Conservation (phyloP, 495 filamentous ascomycete species). For the Clohesyomyces aquaticus region DNA sequence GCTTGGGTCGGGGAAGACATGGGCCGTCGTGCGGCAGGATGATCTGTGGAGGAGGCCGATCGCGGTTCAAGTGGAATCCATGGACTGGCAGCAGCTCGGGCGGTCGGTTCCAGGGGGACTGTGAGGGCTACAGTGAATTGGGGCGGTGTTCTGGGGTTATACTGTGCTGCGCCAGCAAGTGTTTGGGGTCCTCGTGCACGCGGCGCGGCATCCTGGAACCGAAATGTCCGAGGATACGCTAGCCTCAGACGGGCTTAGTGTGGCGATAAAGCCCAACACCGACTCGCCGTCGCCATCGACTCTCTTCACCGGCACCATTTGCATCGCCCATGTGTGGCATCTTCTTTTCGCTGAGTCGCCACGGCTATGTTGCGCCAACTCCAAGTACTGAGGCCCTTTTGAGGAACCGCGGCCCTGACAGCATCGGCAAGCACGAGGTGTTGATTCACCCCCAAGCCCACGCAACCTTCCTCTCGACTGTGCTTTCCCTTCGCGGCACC, state of each 20-base stretch:
- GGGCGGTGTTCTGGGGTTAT: not conserved
- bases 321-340: slow-evolving; percentile 64
- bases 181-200: slow-evolving; percentile 1
- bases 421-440: slow-evolving; percentile 46
- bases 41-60: not conserved
- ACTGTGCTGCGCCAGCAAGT: slow-evolving; percentile 9
- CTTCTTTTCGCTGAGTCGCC: slow-evolving; percentile 58
- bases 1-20: slow-evolving; percentile 37
- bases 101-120: not conserved
- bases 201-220: slow-evolving; percentile 9
- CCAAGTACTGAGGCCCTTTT: slow-evolving; percentile 53
- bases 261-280: slow-evolving; percentile 6
- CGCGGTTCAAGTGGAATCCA: slow-evolving; percentile 12
- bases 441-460: slow-evolving; percentile 39
- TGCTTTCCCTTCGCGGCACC: slow-evolving; percentile 81
- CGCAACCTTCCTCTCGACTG: slow-evolving; percentile 76
- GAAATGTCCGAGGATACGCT: slow-evolving; percentile 9
- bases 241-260: slow-evolving; percentile 3
- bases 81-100: not conserved
- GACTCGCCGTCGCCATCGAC: not conserved
- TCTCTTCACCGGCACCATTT: not conserved
- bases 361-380: slow-evolving; percentile 43
- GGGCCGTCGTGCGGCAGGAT: slow-evolving; percentile 29
- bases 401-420: slow-evolving; percentile 61
- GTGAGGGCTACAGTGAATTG: not conserved